phyloP scores from a whole-genome alignment of 441 rosid species.

The Jatropha podagrica region DNA sequence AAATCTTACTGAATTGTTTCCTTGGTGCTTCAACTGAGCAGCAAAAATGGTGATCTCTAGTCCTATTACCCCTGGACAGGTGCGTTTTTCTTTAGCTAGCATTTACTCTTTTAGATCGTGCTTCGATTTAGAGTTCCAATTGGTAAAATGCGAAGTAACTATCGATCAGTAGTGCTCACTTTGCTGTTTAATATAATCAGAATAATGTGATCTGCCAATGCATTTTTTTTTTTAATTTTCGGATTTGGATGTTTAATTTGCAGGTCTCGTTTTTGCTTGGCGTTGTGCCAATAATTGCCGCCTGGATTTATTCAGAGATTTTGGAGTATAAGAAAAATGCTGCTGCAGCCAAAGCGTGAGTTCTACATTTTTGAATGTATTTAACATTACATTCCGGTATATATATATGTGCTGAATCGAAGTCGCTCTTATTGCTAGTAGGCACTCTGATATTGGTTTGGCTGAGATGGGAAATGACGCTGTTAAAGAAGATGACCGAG shows the following conservation, averaged over 20 bases:
- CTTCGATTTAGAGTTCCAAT: constrained; percentile 6
- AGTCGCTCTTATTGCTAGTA: constrained; percentile 36
- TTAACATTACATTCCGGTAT: not conserved
- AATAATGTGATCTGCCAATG: no score
- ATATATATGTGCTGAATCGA: not conserved
- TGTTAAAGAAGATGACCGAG: constrained; percentile 72
- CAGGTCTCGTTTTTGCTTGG: constrained; percentile 93
- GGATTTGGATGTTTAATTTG: not conserved
- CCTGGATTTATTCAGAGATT: constrained; percentile 87
- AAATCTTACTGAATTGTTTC: constrained; percentile 7
- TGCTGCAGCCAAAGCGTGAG: constrained; percentile 73
- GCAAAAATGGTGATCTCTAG: constrained; percentile 53
- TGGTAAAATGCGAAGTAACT: not conserved
- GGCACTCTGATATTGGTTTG: constrained; percentile 87
- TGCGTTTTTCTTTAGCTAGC: constrained; percentile 28
- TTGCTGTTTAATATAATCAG: not conserved
- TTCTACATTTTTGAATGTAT: not conserved
- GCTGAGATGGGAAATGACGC: constrained; percentile 57
- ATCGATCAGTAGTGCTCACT: not conserved
- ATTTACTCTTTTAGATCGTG: constrained; percentile 24
- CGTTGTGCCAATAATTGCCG: constrained; percentile 66
- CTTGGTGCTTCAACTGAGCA: not conserved
- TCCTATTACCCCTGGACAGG: constrained; percentile 83
- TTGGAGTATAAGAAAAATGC: constrained; percentile 65
- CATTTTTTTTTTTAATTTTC: not conserved